phyloP scores from a whole-genome alignment of 2,329 filamentous ascomycete species.

The Arthrobotrys pseudoclavata region DNA sequence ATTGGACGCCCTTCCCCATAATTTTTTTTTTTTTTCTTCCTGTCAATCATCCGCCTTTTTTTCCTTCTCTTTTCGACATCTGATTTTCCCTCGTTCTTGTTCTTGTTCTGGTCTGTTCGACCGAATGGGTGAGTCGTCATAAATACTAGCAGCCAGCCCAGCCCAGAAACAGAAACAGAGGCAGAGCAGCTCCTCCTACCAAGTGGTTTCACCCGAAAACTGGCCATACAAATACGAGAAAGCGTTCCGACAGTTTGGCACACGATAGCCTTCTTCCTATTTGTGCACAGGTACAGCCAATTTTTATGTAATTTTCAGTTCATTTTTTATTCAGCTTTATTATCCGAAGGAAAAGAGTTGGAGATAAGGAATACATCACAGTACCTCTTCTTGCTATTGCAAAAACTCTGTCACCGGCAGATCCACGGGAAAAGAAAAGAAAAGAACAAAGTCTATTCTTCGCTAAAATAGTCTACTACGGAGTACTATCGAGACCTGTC shows the following conservation, averaged over 20 bases:
- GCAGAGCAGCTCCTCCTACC: constrained; percentile 17
- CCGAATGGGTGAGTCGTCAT: constrained; percentile 19
- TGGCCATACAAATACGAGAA: constrained; percentile 54
- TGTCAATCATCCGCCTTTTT: constrained; percentile 3
- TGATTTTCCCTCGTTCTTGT: not conserved
- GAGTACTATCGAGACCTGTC: no score
- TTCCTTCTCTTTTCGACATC: constrained; percentile 23
- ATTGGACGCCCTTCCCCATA: constrained; percentile 57
- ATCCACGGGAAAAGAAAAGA: no score
- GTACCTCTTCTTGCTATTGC: not conserved
- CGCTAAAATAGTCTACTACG: no score
- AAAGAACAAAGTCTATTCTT: no score
- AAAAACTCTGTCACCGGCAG: not conserved
- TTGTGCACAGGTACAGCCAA: constrained; percentile 9
- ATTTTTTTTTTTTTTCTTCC: constrained; percentile 9
- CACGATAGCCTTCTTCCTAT: constrained; percentile 35
- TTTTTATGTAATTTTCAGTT: constrained; percentile 32
- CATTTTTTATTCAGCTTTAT: constrained; percentile 22
- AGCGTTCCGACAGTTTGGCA: constrained; percentile 26
- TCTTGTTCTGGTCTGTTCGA: not conserved
- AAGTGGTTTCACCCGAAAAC: constrained; percentile 27
- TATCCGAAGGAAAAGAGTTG: constrained; percentile 10
- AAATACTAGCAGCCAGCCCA: not conserved
- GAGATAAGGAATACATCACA: not conserved
- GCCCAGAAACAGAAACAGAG: not conserved